Base-by-base conservation (phyloP, 208 protist species). In the Angomonas deanei region DNA sequence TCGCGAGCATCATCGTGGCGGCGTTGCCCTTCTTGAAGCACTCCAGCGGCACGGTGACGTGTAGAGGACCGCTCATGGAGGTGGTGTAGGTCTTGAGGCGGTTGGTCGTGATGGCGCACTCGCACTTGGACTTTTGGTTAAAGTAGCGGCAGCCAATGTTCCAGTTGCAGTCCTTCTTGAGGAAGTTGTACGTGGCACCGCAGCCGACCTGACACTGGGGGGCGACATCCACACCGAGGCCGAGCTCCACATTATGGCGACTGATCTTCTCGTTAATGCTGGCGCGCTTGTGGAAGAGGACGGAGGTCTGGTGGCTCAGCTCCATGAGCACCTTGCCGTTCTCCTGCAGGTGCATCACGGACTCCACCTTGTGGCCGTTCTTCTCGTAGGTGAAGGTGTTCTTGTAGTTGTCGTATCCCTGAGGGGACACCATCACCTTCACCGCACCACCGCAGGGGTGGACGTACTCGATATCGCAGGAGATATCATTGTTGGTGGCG, bases 211-310 rank as follows among this genome's bases (percentile, higher is more conserved):
- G 66, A 68, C 70, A 78, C 54, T 85, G 56, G 1, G 76, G 73
- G 0, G 70, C 76, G 17, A 87, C 80, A 42, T 76, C 65, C 23
- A 78, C 67, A 57, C 78, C 71, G 66, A 90, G 39, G 54, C 84
- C 84, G 39, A 91, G 53, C 64, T 88, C 77, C 53, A 90, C 54
- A 27, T 55, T 32, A 19, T 85, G 65, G 30, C 72, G 76, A 30
- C 73, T 79, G 30, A 91, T 36, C 70, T 87, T 94, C 65, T 84
- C 79, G 75, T 90, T 80, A 58, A 85, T 69, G 56, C 74, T 72
- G 1, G 84, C 54, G 55, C 61, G 71, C 52, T 76, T 72, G n/a
- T 70, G 65, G 24, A 73, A 39, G 23, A 66, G 53, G 34, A 73
- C 72, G 42, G 38, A 59, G 6, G 74, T 76, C 52, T 74, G 66